Base-by-base conservation (phyloP, 2,329 filamentous ascomycete genomes). In the Pezicula rhizophila region DNA sequence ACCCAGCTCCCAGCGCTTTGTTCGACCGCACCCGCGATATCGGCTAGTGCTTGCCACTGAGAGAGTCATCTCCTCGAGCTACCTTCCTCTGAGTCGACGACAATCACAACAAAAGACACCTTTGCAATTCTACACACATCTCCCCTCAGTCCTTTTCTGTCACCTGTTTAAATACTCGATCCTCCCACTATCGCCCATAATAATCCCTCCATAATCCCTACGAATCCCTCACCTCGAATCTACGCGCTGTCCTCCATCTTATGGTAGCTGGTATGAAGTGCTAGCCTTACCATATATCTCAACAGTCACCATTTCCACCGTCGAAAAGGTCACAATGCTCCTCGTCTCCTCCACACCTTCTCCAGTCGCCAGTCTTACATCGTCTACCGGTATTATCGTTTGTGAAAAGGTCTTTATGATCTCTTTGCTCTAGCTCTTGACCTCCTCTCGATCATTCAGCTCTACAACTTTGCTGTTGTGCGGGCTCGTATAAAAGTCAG, bases 341-440 rank as follows among this genome's bases (percentile, higher is more conserved):
- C 64, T 80, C 79, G 74, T 69, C 73, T 70, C 67, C 68, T 66
- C 65, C 60, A 61, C 60, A 61, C 58, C 65, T 64, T 67, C 65
- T 71, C 75, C 79, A 82, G 80, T 83, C 78, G 79, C 74, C 76
- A 71, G 78, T 77, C 76, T 72, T 68, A 76, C 73, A 70, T 73
- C 70, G 78, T 79, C 75, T 65, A 73, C 77, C 77, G 76, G 77
- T 78, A 67, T 72, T 65, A 73, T 78, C 72, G 66, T 72, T 71
- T 66, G 73, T 77, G 73, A 73, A 75, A 73, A 71, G 65, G 69
- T 63, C 59, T 39, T 49, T 39, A 28, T 47, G 57, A 53, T 54
- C 54, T 54, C 67, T 64, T 60, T 65, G 60, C 68, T 74, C 66
- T 70, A 72, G 59, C 64, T 56, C 57, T 64, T 65, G 63, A 58